Evolutionary conservation across 2,329 filamentous ascomycete species (phyloP).

Genomic region (Parafenestella ontariensis): DNA sequence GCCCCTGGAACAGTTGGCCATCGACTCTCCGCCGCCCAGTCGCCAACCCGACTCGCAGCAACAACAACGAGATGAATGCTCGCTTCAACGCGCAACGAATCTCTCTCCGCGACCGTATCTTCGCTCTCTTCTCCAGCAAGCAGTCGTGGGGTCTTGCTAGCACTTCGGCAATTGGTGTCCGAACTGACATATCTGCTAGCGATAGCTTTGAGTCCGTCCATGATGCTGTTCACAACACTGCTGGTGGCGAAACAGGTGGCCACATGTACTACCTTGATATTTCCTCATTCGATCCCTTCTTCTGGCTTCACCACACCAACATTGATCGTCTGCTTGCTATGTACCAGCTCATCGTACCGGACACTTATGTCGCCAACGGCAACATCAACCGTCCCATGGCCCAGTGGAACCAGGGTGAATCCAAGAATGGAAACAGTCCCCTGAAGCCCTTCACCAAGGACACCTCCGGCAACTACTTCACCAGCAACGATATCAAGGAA

Average conservation of each 20-base stretch:
- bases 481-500: slow-evolving; percentile 38
- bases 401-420: slow-evolving; percentile 51
- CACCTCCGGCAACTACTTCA: slow-evolving; percentile 55
- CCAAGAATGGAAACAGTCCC: slow-evolving; percentile 61
- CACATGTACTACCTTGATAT: slow-evolving; percentile 77
- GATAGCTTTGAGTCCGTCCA: slow-evolving; percentile 49
- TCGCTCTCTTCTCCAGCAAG: slow-evolving; percentile 44
- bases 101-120: slow-evolving; percentile 47
- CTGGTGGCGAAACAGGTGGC: slow-evolving; percentile 60
- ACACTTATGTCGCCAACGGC: slow-evolving; percentile 67
- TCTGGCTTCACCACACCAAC: slow-evolving; percentile 51
- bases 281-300: slow-evolving; percentile 79
- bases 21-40: slow-evolving; percentile 44
- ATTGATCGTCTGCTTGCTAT: slow-evolving; percentile 66
- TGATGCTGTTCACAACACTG: slow-evolving; percentile 44
- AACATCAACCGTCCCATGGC: slow-evolving; percentile 40
- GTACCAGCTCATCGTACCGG: slow-evolving; percentile 77
- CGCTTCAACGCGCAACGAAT: slow-evolving; percentile 36
- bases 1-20: slow-evolving; percentile 42
- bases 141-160: slow-evolving; percentile 39
- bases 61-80: slow-evolving; percentile 47
- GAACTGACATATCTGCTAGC: slow-evolving; percentile 34
- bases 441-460: slow-evolving; percentile 48
- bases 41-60: slow-evolving; percentile 42
- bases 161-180: slow-evolving; percentile 41